Evolutionary conservation across 2,329 filamentous ascomycete genomes (phyloP), one percentile per base, ranked within the genome.

Genomic region (Pyricularia grisea): DNA sequence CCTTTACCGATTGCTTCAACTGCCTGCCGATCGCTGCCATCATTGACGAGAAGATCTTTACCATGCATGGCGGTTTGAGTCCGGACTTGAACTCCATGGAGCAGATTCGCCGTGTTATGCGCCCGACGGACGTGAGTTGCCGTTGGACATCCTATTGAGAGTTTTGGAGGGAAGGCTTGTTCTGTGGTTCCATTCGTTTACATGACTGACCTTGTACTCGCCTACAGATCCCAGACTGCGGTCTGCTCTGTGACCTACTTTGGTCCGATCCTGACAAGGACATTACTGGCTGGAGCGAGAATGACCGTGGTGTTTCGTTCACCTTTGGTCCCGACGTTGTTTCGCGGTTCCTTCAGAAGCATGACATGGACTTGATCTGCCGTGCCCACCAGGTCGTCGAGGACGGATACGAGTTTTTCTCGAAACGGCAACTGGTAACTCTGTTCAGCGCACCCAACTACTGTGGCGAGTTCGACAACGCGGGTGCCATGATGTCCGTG

Each of bases 11-110:
- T 80, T 97, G 94, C 87, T 99, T 99, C 88, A 99, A 99, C 86
- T 97, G 93, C 83, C 83, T 98, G 77, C 94, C 94, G 66, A 98
- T 99, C 80, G 95, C 94, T 70, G 94, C 95, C 74, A 99, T 99
- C 82, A 97, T 99, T 76, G 94, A 97, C 78, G 95, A 97, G 86
- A 99, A 98, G 90, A 99, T 99, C 79, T 98, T 99, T 85, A 97
- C 94, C 78, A 97, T 99, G 94, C 95, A 99, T 82, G 95, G 95
- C 78, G 95, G 95, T 77, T 84, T 99, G 77, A 97, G 93, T 81
- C 95, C 95, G 64, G 95, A 97, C 79, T 86, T 99, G 73, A 97
- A 98, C 87, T 97, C 94, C 42, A 99, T 99, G 95, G 95, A 99
- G 85, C 94, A 99, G 85, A 99, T 99, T 76, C 93, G 95, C 79